Evolutionary conservation across 805 yeast genomes (phyloP).

Genomic region (Spathaspora girioi): DNA sequence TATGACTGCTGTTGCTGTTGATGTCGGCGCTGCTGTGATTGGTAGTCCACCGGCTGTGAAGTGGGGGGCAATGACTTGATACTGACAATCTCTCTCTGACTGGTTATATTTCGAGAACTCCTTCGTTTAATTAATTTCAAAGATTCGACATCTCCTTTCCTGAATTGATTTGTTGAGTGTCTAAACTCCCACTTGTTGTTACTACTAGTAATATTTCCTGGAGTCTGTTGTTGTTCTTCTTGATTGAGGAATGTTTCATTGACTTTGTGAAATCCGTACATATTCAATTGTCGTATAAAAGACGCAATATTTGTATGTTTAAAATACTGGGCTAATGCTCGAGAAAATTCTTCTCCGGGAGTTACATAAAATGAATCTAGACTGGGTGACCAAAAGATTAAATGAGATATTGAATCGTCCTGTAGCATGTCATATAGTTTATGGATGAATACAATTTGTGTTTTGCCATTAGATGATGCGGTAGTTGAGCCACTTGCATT

Average conservation of each 20-base stretch:
- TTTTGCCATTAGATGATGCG: constrained; percentile 18
- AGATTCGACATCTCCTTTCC: constrained; percentile 75
- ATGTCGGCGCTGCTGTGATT: constrained; percentile 9
- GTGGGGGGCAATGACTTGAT: constrained; percentile 21
- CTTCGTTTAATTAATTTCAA: constrained; percentile 77
- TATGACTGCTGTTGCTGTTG: constrained; percentile 8
- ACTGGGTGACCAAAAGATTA: constrained; percentile 81
- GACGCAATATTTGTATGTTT: constrained; percentile 44
- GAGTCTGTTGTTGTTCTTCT: constrained; percentile 7
- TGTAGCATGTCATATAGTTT: constrained; percentile 89
- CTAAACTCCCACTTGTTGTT: constrained; percentile 73
- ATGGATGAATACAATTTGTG: constrained; percentile 66
- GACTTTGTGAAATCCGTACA: constrained; percentile 46
- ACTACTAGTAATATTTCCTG: not conserved
- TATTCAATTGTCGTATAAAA: constrained; percentile 41
- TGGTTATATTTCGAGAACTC: constrained; percentile 41
- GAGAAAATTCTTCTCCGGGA: constrained; percentile 85
- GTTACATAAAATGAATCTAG: constrained; percentile 73
- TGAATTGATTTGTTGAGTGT: constrained; percentile 75
- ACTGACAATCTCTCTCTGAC: constrained; percentile 37
- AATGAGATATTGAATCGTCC: constrained; percentile 63
- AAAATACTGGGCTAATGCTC: constrained; percentile 57
- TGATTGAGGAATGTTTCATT: constrained; percentile 34
- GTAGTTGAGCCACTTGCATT: not conserved
- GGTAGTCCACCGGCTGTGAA: constrained; percentile 6